phyloP scores from a whole-genome alignment of 371 early-diverging fungal species.

The Coemansia sp. region DNA sequence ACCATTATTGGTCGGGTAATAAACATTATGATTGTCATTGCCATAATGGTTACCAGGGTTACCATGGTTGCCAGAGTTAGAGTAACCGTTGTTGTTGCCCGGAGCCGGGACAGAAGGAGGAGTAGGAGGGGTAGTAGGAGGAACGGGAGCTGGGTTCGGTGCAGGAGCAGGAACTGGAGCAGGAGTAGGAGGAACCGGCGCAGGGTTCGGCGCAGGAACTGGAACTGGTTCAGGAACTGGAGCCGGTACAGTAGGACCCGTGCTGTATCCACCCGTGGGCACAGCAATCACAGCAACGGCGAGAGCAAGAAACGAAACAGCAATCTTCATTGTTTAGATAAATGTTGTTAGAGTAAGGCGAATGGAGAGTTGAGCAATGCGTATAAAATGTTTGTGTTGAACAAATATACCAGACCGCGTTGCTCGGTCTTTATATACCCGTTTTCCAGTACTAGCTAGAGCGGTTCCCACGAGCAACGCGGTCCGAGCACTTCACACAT shows the following conservation, averaged over 20 bases:
- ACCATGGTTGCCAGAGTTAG: not conserved
- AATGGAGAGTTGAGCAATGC: not conserved
- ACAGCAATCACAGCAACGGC: slow-evolving; percentile 7
- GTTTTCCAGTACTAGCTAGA: not conserved
- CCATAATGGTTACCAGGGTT: not conserved
- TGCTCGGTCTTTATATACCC: not conserved
- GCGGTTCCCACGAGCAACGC: not conserved
- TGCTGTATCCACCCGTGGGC: slow-evolving; percentile 5
- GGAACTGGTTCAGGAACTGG: not conserved
- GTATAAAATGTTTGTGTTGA: not conserved
- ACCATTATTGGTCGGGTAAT: not conserved
- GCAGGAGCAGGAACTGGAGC: not conserved
- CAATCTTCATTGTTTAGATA: slow-evolving; percentile 26
- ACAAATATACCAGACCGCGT: not conserved
- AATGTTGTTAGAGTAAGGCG: not conserved
- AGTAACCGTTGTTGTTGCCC: not conserved
- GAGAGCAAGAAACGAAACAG: slow-evolving; percentile 22
- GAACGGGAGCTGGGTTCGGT: not conserved
- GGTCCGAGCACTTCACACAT: too few species aligned
- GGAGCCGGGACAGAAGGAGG: not conserved
- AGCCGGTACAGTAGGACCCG: not conserved
- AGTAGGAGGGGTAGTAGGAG: not conserved
- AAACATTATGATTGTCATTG: not conserved
- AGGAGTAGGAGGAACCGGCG: not conserved
- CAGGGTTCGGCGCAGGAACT: not conserved